Evolutionary conservation across 2,329 filamentous ascomycete species (phyloP).

Genomic region (Alternaria ventricosa): DNA sequence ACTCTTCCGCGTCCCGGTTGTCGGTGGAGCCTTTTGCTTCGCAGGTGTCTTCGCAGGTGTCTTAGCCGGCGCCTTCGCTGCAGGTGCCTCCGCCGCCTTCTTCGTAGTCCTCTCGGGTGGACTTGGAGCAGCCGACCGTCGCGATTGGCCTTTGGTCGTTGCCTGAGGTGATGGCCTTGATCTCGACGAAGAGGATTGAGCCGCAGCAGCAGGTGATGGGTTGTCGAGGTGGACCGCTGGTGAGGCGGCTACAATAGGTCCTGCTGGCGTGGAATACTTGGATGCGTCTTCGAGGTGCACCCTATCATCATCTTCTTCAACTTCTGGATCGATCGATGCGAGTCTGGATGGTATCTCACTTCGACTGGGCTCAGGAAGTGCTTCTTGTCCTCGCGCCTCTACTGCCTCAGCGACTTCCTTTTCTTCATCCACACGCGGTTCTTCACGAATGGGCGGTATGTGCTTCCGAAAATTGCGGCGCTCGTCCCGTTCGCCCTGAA

Average conservation of each 20-base stretch:
- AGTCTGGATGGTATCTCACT: neutral
- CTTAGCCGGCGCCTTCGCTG: too few species aligned
- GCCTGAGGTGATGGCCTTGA: neutral
- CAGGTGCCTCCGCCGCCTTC: neutral
- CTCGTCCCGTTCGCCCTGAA: neutral
- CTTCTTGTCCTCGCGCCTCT: neutral
- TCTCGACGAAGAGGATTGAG: neutral
- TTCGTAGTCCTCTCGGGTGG: neutral
- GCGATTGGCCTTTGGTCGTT: neutral
- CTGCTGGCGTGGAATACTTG: neutral
- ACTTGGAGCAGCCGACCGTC: neutral
- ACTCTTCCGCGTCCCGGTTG: neutral
- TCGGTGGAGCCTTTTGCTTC: neutral
- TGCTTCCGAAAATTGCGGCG: too few species aligned
- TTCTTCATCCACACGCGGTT: rapidly evolving
- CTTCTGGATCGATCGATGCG: neutral
- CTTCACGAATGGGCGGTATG: neutral
- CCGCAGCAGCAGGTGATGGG: neutral
- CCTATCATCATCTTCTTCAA: neutral
- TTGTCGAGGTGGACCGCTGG: neutral
- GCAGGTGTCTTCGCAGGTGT: neutral
- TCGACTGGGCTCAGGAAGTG: neutral
- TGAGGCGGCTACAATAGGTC: rapidly evolving
- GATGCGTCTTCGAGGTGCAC: neutral
- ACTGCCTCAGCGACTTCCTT: neutral